Percentiles rank a stretch among this genome's conserved stretches.
Evolutionary conservation across 139 green algal species (phyloP).

Genomic region (Chlamydomonas sp.): DNA sequence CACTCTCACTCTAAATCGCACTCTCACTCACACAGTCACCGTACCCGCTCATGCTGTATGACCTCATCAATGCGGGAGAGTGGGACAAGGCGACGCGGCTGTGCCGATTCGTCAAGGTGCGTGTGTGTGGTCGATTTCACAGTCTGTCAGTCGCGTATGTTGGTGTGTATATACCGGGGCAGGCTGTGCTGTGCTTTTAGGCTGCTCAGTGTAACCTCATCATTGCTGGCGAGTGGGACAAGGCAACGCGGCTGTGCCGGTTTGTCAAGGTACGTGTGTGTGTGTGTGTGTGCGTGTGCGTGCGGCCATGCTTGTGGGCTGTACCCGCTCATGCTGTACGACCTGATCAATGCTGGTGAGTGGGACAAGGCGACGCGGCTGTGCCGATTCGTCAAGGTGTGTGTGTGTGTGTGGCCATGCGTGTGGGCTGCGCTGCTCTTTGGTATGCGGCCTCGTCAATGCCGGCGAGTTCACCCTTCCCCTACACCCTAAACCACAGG

Average conservation of each 20-base stretch:
- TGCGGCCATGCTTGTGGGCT: no score
- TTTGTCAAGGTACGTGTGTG: constrained; percentile 44
- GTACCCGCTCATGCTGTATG: constrained; percentile 53
- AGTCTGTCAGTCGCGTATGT: no score
- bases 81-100: constrained; percentile 69
- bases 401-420: no score
- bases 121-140: no score
- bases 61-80: constrained; percentile 35
- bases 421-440: no score
- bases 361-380: constrained; percentile 69
- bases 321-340: constrained; percentile 53
- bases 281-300: neutral
- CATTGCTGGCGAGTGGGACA: constrained; percentile 50
- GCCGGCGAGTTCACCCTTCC: no score
- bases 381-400: constrained; percentile 61
- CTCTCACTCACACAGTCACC: no score
- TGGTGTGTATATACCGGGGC: no score
- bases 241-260: constrained; percentile 64
- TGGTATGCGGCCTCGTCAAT: no score
- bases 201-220: constrained; percentile 42
- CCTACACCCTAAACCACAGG: no score
- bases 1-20: no score
- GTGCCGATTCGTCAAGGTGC: constrained; percentile 61
- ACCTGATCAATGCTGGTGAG: constrained; percentile 37
- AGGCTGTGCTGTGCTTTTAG: no score